phyloP scores from a whole-genome alignment of 345 rosid species.

The Camelina sativa region DNA sequence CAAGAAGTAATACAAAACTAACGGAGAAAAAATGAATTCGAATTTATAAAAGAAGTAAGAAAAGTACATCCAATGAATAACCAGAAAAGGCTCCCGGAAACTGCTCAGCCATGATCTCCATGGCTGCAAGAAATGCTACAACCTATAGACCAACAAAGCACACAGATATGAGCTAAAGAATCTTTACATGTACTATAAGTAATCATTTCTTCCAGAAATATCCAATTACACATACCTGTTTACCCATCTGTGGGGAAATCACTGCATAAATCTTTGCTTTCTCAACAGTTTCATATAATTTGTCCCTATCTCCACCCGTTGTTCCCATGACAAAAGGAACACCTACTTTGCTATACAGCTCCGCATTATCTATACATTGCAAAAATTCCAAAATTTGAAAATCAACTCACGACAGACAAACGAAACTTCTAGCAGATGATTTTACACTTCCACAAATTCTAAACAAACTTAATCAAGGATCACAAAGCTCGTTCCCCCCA shows the following conservation, averaged over 20 bases:
- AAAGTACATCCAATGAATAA: conserved; percentile 71
- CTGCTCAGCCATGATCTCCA: conserved; percentile 96
- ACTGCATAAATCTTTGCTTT: conserved; percentile 76
- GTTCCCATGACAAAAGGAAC: conserved; percentile 99
- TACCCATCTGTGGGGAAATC: conserved; percentile 99
- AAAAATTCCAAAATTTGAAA: conserved; percentile 2
- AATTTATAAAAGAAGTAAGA: neutral
- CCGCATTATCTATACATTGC: conserved; percentile 67
- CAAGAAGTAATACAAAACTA: conserved; percentile 19
- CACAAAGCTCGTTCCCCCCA: neutral
- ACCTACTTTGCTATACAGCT: conserved; percentile 84
- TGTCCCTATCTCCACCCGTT: conserved; percentile 87
- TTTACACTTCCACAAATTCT: neutral
- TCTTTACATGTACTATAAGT: neutral
- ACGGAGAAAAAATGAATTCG: neutral
- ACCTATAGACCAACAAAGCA: conserved; percentile 56
- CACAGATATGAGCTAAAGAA: conserved; percentile 33
- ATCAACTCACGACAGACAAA: neutral
- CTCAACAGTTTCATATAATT: conserved; percentile 70
- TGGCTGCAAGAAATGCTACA: conserved; percentile 95
- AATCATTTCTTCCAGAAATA: neutral
- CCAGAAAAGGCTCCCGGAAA: conserved; percentile 98
- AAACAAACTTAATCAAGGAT: conserved; percentile 20
- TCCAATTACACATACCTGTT: conserved; percentile 58
- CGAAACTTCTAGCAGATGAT: neutral